phyloP scores from a whole-genome alignment of 2,329 filamentous ascomycete genomes.

The Dendrostoma leiphaemia region DNA sequence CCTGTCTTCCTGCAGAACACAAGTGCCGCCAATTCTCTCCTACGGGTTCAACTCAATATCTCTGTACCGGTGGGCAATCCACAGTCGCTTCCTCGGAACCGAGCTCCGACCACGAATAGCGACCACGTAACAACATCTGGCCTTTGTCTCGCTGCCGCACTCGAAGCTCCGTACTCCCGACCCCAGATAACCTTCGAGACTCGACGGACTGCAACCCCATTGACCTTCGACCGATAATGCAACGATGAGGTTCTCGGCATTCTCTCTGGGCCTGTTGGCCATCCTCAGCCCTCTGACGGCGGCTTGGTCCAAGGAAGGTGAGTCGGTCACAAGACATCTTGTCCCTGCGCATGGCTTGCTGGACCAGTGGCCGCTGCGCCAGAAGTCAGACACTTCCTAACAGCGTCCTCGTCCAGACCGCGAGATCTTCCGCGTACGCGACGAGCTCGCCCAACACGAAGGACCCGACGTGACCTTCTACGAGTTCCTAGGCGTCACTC shows the following conservation, averaged over 20 bases:
- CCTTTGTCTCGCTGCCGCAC: constrained; percentile 1
- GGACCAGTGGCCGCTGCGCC: no score
- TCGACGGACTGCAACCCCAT: background rate
- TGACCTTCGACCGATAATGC: constrained; percentile 35
- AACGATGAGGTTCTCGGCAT: constrained; percentile 69
- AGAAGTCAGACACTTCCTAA: no score
- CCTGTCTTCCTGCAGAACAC: no score
- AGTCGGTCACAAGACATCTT: constrained; percentile 24
- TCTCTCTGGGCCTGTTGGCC: constrained; percentile 68
- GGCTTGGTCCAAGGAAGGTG: constrained; percentile 87
- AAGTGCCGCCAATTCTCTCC: background rate
- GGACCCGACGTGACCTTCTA: constrained; percentile 86
- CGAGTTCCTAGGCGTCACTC: constrained; percentile 78
- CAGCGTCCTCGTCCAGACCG: constrained; percentile 60
- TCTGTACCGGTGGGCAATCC: background rate
- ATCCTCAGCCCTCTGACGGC: constrained; percentile 64
- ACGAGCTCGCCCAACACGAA: constrained; percentile 77
- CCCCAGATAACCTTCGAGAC: background rate
- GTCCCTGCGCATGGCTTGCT: background rate
- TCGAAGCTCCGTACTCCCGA: background rate
- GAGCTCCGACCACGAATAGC: background rate
- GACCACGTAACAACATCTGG: constrained; percentile 8
- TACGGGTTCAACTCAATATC: background rate
- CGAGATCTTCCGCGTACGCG: constrained; percentile 93
- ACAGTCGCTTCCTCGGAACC: background rate